Conservation (phyloP, 1,284 basidiomycete species). For the Boletus mariae region DNA sequence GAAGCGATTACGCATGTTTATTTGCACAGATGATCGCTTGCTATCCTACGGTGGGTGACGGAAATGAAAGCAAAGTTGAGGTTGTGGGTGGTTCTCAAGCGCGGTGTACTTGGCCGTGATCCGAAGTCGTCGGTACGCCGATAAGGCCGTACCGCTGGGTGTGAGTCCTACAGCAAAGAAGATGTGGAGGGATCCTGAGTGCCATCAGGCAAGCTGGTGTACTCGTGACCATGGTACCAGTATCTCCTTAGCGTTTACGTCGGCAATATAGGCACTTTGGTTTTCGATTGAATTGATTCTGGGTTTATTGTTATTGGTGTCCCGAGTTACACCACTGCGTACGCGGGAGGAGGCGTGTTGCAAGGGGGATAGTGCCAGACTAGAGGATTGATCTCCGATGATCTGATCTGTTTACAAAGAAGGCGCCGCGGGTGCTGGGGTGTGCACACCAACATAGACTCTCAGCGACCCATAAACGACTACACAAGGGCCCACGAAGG, state of each 20-base stretch:
- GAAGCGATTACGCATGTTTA: not conserved
- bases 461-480: conserved; percentile 8
- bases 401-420: not conserved
- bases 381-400: conserved; percentile 3
- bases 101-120: not conserved
- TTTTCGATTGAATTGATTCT: conserved; percentile 1
- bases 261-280: conserved; percentile 19
- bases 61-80: not conserved
- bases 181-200: not conserved
- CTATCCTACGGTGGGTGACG: not conserved
- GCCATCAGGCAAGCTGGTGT: not conserved
- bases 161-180: not conserved
- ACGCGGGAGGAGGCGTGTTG: not conserved
- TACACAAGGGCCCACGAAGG: not conserved
- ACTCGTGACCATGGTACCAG: conserved; percentile 1
- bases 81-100: not conserved
- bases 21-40: not conserved
- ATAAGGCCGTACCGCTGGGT: not conserved
- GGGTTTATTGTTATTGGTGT: conserved; percentile 2
- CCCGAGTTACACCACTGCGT: conserved; percentile 13
- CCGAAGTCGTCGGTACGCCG: not conserved
- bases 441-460: not conserved
- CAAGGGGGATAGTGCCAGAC: no score
- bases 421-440: not conserved
- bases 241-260: conserved; percentile 17